Base-by-base conservation (phyloP, 192 early-diverging fungal genomes). In the Entomortierella chlamydospora region DNA sequence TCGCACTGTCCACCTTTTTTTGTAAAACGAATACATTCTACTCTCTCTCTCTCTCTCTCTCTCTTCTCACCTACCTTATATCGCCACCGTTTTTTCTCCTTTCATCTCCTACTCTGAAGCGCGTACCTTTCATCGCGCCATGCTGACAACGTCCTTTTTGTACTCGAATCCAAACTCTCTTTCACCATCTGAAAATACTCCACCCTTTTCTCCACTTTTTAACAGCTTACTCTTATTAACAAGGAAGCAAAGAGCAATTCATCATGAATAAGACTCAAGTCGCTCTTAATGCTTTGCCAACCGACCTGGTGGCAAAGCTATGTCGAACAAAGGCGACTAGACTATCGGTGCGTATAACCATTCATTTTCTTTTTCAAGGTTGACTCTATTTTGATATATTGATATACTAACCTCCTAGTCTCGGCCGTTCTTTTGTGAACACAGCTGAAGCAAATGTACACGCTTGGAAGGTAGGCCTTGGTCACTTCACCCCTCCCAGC, bases 381-480 rank as follows among this genome's bases (percentile, higher is more conserved):
- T n/a, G n/a, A n/a, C n/a, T n/a, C n/a, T n/a, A n/a, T n/a, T n/a
- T n/a, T n/a, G n/a, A n/a, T n/a, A n/a, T n/a, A n/a, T n/a, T n/a
- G n/a, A n/a, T n/a, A n/a, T n/a, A n/a, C n/a, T n/a, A n/a, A n/a
- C n/a, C n/a, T n/a, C n/a, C n/a, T n/a, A n/a, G n/a, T n/a, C n/a
- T n/a, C n/a, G n/a, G n/a, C n/a, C n/a, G n/a, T 52, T 53, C 43
- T 42, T 58, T 50, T 50, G 4, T 77, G 34, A 1, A 22, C 20
- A 10, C 47, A 70, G 74, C 61, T 70, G 13, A 78, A 70, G 50
- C 74, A 78, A 43, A 78, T 70, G 67, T 78, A 78, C n/a, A 64
- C 67, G 0, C 57, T 78, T 6, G 74, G 67, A 68, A 68, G 73
- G 73, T 77, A 61, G 60, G 4, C 4, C n/a, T n/a, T n/a, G n/a